Percentiles rank a stretch among this genome's conserved stretches.
Conservation (phyloP, 306 rosid genomes). For the Luffa aegyptiaca region DNA sequence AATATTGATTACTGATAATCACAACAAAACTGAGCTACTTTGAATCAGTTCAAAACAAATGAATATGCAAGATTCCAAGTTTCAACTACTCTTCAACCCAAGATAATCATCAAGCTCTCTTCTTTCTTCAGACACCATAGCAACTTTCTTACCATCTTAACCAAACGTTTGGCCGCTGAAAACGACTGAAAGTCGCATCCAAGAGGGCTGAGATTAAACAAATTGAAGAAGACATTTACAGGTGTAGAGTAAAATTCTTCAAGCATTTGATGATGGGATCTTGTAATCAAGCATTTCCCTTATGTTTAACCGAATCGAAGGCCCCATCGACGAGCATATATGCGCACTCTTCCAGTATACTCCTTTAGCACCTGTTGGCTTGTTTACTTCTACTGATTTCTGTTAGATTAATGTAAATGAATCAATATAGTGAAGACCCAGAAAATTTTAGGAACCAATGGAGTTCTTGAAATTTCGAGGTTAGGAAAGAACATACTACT, state of each 20-base stretch:
- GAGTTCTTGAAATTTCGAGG: not conserved
- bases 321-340: slow-evolving; percentile 96
- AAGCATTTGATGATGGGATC: slow-evolving; percentile 33
- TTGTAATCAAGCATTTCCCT: slow-evolving; percentile 89
- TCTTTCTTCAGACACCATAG: not conserved
- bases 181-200: not conserved
- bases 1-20: not conserved
- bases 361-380: slow-evolving; percentile 91
- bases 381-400: slow-evolving; percentile 87
- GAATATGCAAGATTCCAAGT: not conserved
- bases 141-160: not conserved
- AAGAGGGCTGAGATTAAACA: not conserved
- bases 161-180: not conserved
- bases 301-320: slow-evolving; percentile 72
- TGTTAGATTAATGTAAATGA: slow-evolving; percentile 21
- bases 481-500: slow-evolving; percentile 41
- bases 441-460: not conserved
- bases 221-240: slow-evolving; percentile 45
- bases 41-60: not conserved
- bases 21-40: slow-evolving; percentile 3
- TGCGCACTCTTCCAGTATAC: slow-evolving; percentile 98
- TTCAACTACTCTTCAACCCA: not conserved
- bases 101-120: not conserved
- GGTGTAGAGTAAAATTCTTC: slow-evolving; percentile 20
- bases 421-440: not conserved